phyloP scores from a whole-genome alignment of 2,329 filamentous ascomycete species.

The Biscogniauxia sp. region DNA sequence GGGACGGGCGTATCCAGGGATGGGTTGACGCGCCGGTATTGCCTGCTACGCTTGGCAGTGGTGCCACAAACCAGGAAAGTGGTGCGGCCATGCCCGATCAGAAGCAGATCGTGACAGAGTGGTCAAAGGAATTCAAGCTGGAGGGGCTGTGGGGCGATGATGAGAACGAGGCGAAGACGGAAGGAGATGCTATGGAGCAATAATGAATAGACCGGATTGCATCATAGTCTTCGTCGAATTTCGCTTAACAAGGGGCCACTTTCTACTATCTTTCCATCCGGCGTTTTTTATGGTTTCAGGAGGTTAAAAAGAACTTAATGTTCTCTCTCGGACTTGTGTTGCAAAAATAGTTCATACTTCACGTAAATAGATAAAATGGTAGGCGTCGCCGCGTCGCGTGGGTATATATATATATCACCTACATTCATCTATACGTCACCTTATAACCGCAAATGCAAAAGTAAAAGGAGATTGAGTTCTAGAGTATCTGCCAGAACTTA shows the following conservation, averaged over 20 bases:
- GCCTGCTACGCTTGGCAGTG: constrained; percentile 45
- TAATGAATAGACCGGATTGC: constrained; percentile 25
- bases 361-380: not conserved
- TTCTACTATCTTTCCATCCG: not conserved
- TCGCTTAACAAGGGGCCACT: not conserved
- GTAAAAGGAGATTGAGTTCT: not conserved
- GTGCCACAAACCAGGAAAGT: constrained; percentile 3
- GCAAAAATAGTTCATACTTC: not conserved
- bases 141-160: constrained; percentile 86
- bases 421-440: not conserved
- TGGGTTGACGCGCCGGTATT: constrained; percentile 79
- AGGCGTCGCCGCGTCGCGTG: not conserved
- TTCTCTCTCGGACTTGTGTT: too few species aligned
- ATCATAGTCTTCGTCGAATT: not conserved
- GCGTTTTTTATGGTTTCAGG: not conserved
- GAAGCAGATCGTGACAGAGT: constrained; percentile 71
- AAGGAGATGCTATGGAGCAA: constrained; percentile 51
- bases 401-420: not conserved
- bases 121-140: constrained; percentile 92
- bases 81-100: constrained; percentile 45
- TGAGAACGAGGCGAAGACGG: constrained; percentile 29
- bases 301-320: not conserved
- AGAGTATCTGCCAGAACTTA: not conserved
- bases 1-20: constrained; percentile 90
- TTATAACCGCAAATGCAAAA: not conserved